Base-by-base conservation (phyloP, 208 protist genomes). In the Crithidia expoeki region DNA sequence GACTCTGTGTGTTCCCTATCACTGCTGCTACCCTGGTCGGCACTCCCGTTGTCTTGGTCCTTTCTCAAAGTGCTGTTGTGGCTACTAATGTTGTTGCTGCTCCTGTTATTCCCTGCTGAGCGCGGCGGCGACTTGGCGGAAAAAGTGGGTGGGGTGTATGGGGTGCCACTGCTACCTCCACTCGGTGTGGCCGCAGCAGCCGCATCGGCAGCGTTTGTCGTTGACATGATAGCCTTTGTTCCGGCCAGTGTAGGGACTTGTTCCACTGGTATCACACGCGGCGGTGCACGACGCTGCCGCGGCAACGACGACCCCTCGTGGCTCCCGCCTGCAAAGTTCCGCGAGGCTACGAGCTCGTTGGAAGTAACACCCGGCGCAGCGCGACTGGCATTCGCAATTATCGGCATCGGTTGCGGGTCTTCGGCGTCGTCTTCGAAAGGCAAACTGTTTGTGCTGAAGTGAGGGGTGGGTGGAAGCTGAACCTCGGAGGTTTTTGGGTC, bases 401-500 rank as follows among this genome's bases (percentile, higher is more conserved):
- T 49, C 47, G 61, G 55, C 53, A 63, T 75, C 38, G 61, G 30
- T 6, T 68, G 50, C 42, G 33, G 57, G n/a, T 68, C 70, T 0
- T 40, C 61, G 4, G 42, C 40, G 30, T 55, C 40, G 30, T 62
- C 53, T 7, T 64, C 53, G 42, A 68, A 68, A 44, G 28, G 33
- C 49, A n/a, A 21, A 50, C 60, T 68, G 52, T 47, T 47, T 40
- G 42, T 47, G 55, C 61, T 68, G 61, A 68, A 33, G 61, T 64
- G 61, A 0, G 70, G 58, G 25, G 21, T 17, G 10, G 52, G 46
- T 21, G 44, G 47, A 14, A 52, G 49, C 53, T 50, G 30, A 5
- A 36, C 36, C 17, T 23, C 40, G 17, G 42, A 32, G 25, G 59
- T 7, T 28, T 44, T 10, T 11, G 58, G 38, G 25, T 25, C 58